A percentile compares a stretch with the other conserved stretches of the same genome.
phyloP scores from a whole-genome alignment of 2,329 filamentous ascomycete genomes.

The Sporothrix euskadiensis region DNA sequence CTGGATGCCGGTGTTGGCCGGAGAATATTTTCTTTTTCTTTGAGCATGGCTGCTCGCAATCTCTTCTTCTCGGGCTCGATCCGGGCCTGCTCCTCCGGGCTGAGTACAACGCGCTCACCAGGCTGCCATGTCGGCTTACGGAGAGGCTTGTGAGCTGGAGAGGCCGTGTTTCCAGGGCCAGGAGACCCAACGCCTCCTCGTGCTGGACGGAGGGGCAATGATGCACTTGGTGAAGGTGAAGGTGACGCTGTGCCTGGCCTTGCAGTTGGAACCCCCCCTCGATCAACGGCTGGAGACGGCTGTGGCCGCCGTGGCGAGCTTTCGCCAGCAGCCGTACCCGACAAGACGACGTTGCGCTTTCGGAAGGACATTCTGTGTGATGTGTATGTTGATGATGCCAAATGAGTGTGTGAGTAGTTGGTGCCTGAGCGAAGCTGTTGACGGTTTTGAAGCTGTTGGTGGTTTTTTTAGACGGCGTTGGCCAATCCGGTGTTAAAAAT shows the following conservation, averaged over 20 bases:
- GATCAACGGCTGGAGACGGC: not conserved
- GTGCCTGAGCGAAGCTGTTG: constrained; percentile 4
- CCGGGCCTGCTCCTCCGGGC: constrained; percentile 3
- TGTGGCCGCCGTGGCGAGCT: constrained; percentile 15
- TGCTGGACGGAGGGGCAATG: not conserved
- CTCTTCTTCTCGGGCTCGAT: constrained; percentile 29
- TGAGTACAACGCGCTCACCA: constrained; percentile 11
- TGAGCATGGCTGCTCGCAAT: constrained; percentile 22
- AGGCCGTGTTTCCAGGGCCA: not conserved
- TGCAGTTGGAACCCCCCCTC: not conserved
- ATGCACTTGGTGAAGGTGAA: not conserved
- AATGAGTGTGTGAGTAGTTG: not conserved
- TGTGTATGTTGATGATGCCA: not conserved
- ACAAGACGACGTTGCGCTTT: constrained; percentile 58
- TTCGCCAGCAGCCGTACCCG: constrained; percentile 36
- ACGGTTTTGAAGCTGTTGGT: not conserved
- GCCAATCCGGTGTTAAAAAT: constrained; percentile 19
- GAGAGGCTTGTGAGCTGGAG: not conserved
- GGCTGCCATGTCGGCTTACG: constrained; percentile 25
- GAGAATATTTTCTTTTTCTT: constrained; percentile 20
- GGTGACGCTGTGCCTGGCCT: constrained; percentile 7
- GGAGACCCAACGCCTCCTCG: not conserved
- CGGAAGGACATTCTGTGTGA: constrained; percentile 52
- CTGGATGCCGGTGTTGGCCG: not conserved
- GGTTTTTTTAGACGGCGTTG: constrained; percentile 1